Conservation (phyloP, 192 early-diverging fungal species). For the Coemansia sp. region DNA sequence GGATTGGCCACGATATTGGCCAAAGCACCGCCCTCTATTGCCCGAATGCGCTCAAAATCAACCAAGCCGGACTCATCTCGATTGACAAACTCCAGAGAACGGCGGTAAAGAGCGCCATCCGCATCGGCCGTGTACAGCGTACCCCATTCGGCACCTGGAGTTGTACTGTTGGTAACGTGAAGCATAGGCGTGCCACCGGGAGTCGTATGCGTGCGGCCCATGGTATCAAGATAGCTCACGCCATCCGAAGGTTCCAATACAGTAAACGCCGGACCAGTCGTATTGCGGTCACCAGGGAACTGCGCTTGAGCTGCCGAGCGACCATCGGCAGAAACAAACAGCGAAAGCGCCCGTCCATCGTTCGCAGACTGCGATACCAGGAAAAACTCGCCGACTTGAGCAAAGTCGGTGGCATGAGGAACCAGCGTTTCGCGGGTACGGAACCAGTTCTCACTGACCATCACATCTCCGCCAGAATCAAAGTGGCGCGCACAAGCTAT, state of each 20-base stretch:
- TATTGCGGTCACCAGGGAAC: slow-evolving; percentile 72
- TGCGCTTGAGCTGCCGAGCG: slow-evolving; percentile 61
- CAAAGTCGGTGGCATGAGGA: slow-evolving; percentile 73
- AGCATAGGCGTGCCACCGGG: slow-evolving; percentile 61
- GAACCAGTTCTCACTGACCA: slow-evolving; percentile 62
- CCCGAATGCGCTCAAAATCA: slow-evolving; percentile 87
- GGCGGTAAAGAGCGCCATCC: slow-evolving; percentile 79
- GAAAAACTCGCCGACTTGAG: slow-evolving; percentile 75
- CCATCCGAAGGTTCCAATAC: slow-evolving; percentile 64
- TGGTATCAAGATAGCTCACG: slow-evolving; percentile 39
- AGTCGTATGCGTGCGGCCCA: slow-evolving; percentile 37
- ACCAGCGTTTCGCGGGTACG: slow-evolving; percentile 53
- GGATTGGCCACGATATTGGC: slow-evolving; percentile 78
- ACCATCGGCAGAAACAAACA: slow-evolving; percentile 76
- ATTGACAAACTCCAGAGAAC: slow-evolving; percentile 70
- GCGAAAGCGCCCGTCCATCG: slow-evolving; percentile 49
- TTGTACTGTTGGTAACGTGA: slow-evolving; percentile 61
- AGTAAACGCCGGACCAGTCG: slow-evolving; percentile 62
- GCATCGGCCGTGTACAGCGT: slow-evolving; percentile 88
- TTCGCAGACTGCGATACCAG: slow-evolving; percentile 63
- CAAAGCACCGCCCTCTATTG: slow-evolving; percentile 79
- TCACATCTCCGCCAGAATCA: slow-evolving; percentile 52
- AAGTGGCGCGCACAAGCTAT: slow-evolving; percentile 75
- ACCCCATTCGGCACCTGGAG: slow-evolving; percentile 67
- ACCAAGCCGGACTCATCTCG: slow-evolving; percentile 72